Evolutionary conservation across 164 flowering plant species (phyloP).

Genomic region (grape (Vitis vinifera)): ASM3070453v1 NC_081820.1:22844501-22845000

Average conservation of each 20-base stretch:
- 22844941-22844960: slow-evolving; percentile 5
- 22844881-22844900: slow-evolving; percentile 5
- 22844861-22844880: slow-evolving; percentile 1
- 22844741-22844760: slow-evolving; percentile 18
- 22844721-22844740: slow-evolving; percentile 29
- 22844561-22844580: slow-evolving; percentile 12
- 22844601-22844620: slow-evolving; percentile 79
- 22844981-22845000: slow-evolving; percentile 15
- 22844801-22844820: slow-evolving; percentile 13
- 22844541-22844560: slow-evolving; percentile 21
- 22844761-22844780: slow-evolving; percentile 22
- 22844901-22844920: slow-evolving; percentile 4
- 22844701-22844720: slow-evolving; percentile 33
- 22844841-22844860: slow-evolving; percentile 1
- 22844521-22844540: slow-evolving; percentile 26
- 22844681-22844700: slow-evolving; percentile 64
- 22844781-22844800: slow-evolving; percentile 17
- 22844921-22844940: slow-evolving; percentile 4
- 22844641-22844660: slow-evolving; percentile 50
- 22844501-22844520: slow-evolving; percentile 15
- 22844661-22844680: slow-evolving; percentile 47
- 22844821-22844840: background rate
- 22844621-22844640: slow-evolving; percentile 48
- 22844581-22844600: slow-evolving; percentile 55
- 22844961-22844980: slow-evolving; percentile 8